Base-by-base conservation (phyloP, 371 early-diverging fungal genomes). In the Fennellomyces sp. region DNA sequence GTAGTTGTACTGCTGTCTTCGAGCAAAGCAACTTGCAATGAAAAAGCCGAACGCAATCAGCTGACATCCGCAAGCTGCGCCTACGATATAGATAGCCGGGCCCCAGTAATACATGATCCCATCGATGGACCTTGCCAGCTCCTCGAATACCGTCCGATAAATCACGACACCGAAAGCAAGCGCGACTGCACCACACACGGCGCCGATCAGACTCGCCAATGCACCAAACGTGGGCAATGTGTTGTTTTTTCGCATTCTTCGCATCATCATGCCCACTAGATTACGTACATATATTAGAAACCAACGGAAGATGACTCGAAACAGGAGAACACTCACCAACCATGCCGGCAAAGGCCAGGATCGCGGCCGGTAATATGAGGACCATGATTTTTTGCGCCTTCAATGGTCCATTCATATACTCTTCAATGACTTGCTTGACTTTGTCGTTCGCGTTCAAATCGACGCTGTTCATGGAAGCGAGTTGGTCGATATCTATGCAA, bases 81-180 rank as follows among this genome's bases (percentile, higher is more conserved):
- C 66, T 0, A 68, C 52, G 30, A 70, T 48, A 35, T 69, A 72
- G 10, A 72, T 56, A n/a, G 64, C 35, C 0, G 68, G 66, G 0
- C 76, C 76, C 67, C 69, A 75, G 42, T 67, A 59, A 30, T 65
- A 67, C 11, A 58, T 60, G 15, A 75, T 23, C 0, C 67, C 76
- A 29, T 62, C 63, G 8, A 72, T 28, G 13, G 45, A 23, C 3
- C 8, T 13, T 50, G 64, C 65, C 19, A 70, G 38, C 5, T 25
- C 39, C 12, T 53, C 65, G 36, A 75, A 56, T 0, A 65, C 58
- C 27, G 63, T 70, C 58, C 68, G 68, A 28, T 72, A 75, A 17
- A 66, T 61, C 35, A 42, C 60, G 3, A 72, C 64, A 5, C 41
- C 38, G 4, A 69, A 47, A 11, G 66, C 70, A 6, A 67, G 45